Conservation (phyloP, 129 eudicot genomes). For the Oenanthe sinensis region DNA sequence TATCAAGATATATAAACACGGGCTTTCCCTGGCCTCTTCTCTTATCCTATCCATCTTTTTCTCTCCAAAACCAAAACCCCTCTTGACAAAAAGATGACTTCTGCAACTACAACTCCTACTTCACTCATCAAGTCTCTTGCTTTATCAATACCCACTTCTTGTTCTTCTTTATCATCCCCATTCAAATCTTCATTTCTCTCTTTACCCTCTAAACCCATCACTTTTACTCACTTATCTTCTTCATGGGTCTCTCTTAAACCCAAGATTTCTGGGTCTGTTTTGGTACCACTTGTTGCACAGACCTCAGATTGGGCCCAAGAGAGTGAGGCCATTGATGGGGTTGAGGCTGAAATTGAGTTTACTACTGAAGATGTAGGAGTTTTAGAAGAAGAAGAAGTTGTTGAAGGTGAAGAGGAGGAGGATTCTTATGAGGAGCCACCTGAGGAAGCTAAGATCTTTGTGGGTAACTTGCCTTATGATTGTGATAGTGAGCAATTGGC, state of each 20-base stretch:
- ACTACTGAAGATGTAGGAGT: constrained; percentile 13
- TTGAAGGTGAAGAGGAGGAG: constrained; percentile 9
- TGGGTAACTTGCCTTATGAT: constrained; percentile 76
- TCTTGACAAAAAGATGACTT: constrained; percentile 20
- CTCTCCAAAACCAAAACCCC: not conserved
- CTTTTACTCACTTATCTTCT: constrained; percentile 20
- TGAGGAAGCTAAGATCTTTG: constrained; percentile 74
- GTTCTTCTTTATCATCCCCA: not conserved
- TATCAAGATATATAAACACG: not conserved
- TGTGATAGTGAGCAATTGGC: constrained; percentile 64
- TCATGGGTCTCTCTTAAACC: constrained; percentile 27
- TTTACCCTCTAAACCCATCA: constrained; percentile 23
- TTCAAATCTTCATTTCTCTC: constrained; percentile 4
- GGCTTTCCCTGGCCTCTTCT: not conserved
- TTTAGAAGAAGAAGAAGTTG: not conserved
- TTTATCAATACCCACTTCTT: constrained; percentile 23
- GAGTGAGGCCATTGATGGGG: not conserved
- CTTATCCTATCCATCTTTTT: constrained; percentile 1
- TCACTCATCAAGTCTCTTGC: constrained; percentile 18
- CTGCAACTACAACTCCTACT: constrained; percentile 12
- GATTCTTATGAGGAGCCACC: constrained; percentile 36
- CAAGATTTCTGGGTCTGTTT: constrained; percentile 20
- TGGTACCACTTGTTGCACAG: constrained; percentile 19
- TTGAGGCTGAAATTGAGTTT: not conserved
- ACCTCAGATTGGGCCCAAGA: constrained; percentile 48